Percentiles rank a stretch among this genome's conserved stretches.
Conservation (phyloP, 441 rosid genomes). For the Francoa sonchifolia region DNA sequence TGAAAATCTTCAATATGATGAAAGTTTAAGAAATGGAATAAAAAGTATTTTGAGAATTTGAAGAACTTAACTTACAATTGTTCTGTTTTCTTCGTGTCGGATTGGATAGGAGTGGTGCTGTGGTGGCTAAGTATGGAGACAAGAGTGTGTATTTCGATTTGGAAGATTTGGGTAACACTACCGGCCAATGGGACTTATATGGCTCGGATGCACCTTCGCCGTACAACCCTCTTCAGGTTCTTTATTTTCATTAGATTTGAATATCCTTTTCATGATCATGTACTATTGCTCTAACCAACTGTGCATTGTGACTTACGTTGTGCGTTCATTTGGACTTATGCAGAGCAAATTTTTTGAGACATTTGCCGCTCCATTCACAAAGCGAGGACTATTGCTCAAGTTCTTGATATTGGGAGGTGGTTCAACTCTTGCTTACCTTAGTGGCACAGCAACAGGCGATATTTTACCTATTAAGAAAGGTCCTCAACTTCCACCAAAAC, state of each 20-base stretch:
- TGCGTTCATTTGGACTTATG: conserved; percentile 9
- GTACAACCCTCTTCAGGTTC: conserved; percentile 83
- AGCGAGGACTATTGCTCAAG: conserved; percentile 89
- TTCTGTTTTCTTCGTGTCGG: neutral
- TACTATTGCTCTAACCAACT: no score
- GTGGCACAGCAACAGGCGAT: conserved; percentile 61
- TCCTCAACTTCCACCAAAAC: conserved; percentile 81
- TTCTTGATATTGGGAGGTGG: conserved; percentile 88
- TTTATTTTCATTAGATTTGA: neutral
- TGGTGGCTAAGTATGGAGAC: conserved; percentile 86
- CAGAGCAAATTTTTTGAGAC: conserved; percentile 99
- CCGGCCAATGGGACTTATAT: conserved; percentile 90
- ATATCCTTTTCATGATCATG: no score
- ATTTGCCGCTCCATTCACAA: conserved; percentile 84
- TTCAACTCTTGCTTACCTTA: conserved; percentile 52
- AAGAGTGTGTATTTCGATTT: conserved; percentile 93
- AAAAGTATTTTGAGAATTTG: no score
- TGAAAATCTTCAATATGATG: no score
- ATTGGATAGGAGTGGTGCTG: conserved; percentile 41
- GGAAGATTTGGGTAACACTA: conserved; percentile 92
- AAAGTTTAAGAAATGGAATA: no score
- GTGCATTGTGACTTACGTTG: neutral
- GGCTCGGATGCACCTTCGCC: conserved; percentile 99
- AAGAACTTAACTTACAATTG: no score
- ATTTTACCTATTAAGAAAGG: conserved; percentile 83